A percentile compares a stretch with the other conserved stretches of the same genome.
Conservation (phyloP, 306 rosid species). For the Cicer chorassanicum region DNA sequence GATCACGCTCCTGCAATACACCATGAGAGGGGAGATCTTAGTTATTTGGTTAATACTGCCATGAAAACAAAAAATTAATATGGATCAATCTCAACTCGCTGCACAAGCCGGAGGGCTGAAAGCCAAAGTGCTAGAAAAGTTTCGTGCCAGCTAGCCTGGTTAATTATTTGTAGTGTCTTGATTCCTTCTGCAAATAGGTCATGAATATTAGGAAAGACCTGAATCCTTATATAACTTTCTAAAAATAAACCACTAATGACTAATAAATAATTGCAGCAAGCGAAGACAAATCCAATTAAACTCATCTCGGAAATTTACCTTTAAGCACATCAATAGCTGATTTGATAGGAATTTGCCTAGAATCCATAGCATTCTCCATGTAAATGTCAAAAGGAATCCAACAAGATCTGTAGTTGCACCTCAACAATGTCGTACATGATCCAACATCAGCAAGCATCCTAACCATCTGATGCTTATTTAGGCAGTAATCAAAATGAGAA, state of each 20-base stretch:
- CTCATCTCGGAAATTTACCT: constrained; percentile 49
- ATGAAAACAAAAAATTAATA: constrained; percentile 39
- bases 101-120: constrained; percentile 90
- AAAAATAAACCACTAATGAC: constrained; percentile 25
- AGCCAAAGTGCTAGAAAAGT: constrained; percentile 86
- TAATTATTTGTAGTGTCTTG: constrained; percentile 65
- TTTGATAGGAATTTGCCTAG: constrained; percentile 67
- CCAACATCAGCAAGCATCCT: constrained; percentile 60
- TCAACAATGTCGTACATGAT: constrained; percentile 49
- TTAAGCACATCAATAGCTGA: constrained; percentile 68
- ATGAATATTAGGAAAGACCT: constrained; percentile 42
- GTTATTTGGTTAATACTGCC: constrained; percentile 28
- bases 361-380: constrained; percentile 83
- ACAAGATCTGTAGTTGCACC: constrained; percentile 53
- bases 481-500: constrained; percentile 51
- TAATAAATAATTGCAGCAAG: constrained; percentile 25
- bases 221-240: constrained; percentile 40
- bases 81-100: constrained; percentile 70
- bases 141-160: constrained; percentile 89
- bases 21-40: constrained; percentile 35
- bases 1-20: constrained; percentile 76
- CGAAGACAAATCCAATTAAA: constrained; percentile 40
- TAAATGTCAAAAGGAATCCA: constrained; percentile 77
- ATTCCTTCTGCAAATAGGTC: constrained; percentile 66
- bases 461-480: constrained; percentile 54